A percentile compares a stretch with the other conserved stretches of the same genome.
Evolutionary conservation across 2,329 filamentous ascomycete species (phyloP).

Genomic region (Diaporthe batatas): DNA sequence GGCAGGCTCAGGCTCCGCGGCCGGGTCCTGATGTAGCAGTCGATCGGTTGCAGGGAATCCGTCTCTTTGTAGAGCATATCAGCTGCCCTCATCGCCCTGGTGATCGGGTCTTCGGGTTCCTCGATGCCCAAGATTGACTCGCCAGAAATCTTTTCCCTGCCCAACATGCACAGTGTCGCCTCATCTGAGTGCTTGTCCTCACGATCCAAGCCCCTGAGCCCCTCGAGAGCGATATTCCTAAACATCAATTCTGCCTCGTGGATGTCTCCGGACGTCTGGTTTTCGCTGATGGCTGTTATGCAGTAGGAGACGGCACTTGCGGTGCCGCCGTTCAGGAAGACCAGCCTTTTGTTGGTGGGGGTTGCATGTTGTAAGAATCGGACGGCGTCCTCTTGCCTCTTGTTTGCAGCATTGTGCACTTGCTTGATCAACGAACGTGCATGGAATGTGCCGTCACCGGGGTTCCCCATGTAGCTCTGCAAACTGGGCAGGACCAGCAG

Average conservation of each 20-base stretch:
- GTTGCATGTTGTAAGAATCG: conserved; percentile 64
- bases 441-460: conserved; percentile 51
- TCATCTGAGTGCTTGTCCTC: conserved; percentile 33
- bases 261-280: conserved; percentile 64
- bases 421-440: conserved; percentile 58
- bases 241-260: conserved; percentile 66
- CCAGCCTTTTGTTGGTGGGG: conserved; percentile 63
- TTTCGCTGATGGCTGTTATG: conserved; percentile 65
- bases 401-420: conserved; percentile 63
- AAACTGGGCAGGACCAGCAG: conserved; percentile 69
- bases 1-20: conserved; percentile 65
- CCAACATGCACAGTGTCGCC: conserved; percentile 29
- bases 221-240: conserved; percentile 63
- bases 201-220: conserved; percentile 46
- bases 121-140: conserved; percentile 40
- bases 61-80: conserved; percentile 70
- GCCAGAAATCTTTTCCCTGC: conserved; percentile 39
- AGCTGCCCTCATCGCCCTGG: conserved; percentile 69
- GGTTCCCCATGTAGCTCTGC: conserved; percentile 59
- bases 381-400: conserved; percentile 62
- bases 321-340: conserved; percentile 72
- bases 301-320: conserved; percentile 67
- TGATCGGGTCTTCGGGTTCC: conserved; percentile 61
- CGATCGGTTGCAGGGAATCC: conserved; percentile 63
- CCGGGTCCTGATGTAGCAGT: conserved; percentile 55